These are phyloP conservation scores for Jackrogersella multiformis DNA, from an alignment of 495 filamentous ascomycete genomes.

Conservation along the genomic window DNA sequence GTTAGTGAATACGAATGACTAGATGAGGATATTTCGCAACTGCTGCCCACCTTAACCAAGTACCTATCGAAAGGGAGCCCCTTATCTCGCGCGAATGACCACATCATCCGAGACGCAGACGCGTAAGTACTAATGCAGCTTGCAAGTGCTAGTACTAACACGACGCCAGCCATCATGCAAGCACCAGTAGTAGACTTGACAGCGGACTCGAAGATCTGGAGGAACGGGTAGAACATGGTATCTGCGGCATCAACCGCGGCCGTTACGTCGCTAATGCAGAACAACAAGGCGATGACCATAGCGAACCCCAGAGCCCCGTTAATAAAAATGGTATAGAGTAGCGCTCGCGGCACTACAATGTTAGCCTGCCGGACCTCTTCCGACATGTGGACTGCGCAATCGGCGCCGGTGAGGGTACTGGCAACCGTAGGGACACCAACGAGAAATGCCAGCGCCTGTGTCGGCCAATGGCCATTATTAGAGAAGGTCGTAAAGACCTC, in stretches of 20 bases:
- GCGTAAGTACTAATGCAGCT: slow-evolving; percentile 58
- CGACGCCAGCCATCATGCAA: slow-evolving; percentile 55
- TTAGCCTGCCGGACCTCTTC: slow-evolving; percentile 60
- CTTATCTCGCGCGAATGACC: slow-evolving; percentile 65
- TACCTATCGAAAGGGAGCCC: slow-evolving; percentile 65
- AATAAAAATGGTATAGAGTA: slow-evolving; percentile 50
- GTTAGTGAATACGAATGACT: slow-evolving; percentile 39
- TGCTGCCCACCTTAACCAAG: slow-evolving; percentile 52
- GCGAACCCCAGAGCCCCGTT: slow-evolving; percentile 62
- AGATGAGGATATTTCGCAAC: not conserved
- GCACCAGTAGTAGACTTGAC: slow-evolving; percentile 55
- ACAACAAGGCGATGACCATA: slow-evolving; percentile 60
- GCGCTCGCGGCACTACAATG: slow-evolving; percentile 55
- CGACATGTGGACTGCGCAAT: slow-evolving; percentile 58
- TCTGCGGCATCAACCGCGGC: slow-evolving; percentile 44
- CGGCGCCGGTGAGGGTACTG: slow-evolving; percentile 38
- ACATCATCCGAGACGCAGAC: slow-evolving; percentile 62
- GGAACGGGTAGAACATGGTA: slow-evolving; percentile 55
- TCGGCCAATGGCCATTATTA: slow-evolving; percentile 58
- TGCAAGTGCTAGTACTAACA: slow-evolving; percentile 54
- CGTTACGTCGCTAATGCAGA: slow-evolving; percentile 58
- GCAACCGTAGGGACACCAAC: slow-evolving; percentile 43
- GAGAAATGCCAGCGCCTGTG: slow-evolving; percentile 48
- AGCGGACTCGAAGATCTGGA: slow-evolving; percentile 60
- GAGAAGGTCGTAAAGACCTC: slow-evolving; percentile 51